Base-by-base conservation (phyloP, 495 filamentous ascomycete species). In the Talaromyces stipitatus region DNA sequence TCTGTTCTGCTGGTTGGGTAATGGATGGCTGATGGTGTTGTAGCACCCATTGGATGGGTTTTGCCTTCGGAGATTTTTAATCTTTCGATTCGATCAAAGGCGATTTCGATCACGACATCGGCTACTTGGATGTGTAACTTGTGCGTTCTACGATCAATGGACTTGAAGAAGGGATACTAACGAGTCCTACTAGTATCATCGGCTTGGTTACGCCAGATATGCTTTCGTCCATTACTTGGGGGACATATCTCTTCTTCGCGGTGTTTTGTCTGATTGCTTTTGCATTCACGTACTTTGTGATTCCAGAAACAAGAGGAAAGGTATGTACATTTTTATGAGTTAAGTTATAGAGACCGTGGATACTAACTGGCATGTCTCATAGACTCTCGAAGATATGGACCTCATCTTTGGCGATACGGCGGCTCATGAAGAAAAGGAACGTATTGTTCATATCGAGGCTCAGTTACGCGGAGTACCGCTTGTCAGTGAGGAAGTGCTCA, bases 211-310 rank as follows among this genome's bases (percentile, higher is more conserved):
- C 88, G 0, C 88, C 88, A 0, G 81, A 86, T 61, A 88, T 92
- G 86, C 78, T 94, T 11, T 72, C 75, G 18, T 64, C 73, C 33
- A 86, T 91, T 60, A 78, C 80, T 2, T 92, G 86, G 70, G 89
- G 88, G 57, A 90, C 89, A 8, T 92, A 89, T 61, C 83, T 91
- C 58, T 80, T 92, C 63, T 92, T 92, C 62, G 89, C 87, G 0
- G 61, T 85, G 6, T 73, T 91, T 54, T 89, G 84, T 57, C 83
- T 84, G 55, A 60, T 86, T 6, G 88, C 85, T 65, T 80, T 68
- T 50, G 78, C 45, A 62, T 85, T 83, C 59, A 78, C 78, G 16
- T 73, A 67, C 72, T 81, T 86, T 62, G 80, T 70, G 18, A 78
- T 87, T 8, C 85, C 84, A 0, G 86, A 88, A 70, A 88, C 84